phyloP scores from a whole-genome alignment of 331 rosid species.

The Telfairia occidentalis region DNA sequence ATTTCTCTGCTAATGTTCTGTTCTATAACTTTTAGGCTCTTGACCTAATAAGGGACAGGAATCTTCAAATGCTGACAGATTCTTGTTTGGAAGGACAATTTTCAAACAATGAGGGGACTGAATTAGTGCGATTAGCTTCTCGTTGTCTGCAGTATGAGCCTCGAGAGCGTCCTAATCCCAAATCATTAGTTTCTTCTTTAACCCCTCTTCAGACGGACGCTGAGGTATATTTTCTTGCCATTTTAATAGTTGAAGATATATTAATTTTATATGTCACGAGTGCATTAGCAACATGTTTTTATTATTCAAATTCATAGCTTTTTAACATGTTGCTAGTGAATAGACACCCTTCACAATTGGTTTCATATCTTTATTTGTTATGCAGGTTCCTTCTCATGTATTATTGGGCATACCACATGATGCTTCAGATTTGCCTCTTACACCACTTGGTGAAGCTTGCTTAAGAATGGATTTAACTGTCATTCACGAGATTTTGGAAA shows the following conservation, averaged over 20 bases:
- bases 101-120: slow-evolving; percentile 28
- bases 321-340: not conserved
- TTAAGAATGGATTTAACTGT: slow-evolving; percentile 66
- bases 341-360: not conserved
- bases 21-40: slow-evolving; percentile 20
- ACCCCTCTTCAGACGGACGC: slow-evolving; percentile 29
- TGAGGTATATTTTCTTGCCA: slow-evolving; percentile 17
- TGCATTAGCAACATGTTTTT: not conserved
- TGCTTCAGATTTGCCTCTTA: slow-evolving; percentile 38
- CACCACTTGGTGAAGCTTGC: slow-evolving; percentile 84
- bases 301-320: not conserved
- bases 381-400: slow-evolving; percentile 74
- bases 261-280: not conserved
- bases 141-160: slow-evolving; percentile 30
- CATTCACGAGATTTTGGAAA: slow-evolving; percentile 71
- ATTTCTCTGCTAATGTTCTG: not conserved
- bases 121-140: slow-evolving; percentile 26
- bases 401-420: slow-evolving; percentile 66
- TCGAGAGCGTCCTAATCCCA: slow-evolving; percentile 30
- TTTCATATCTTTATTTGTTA: slow-evolving; percentile 17
- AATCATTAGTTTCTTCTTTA: slow-evolving; percentile 22
- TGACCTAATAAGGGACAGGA: slow-evolving; percentile 26
- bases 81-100: slow-evolving; percentile 35
- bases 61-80: slow-evolving; percentile 29
- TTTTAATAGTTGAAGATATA: not conserved